A percentile compares a stretch with the other conserved stretches of the same genome.
Evolutionary conservation across 345 rosid genomes (phyloP).

Genomic region (Acer yangbiense): DNA sequence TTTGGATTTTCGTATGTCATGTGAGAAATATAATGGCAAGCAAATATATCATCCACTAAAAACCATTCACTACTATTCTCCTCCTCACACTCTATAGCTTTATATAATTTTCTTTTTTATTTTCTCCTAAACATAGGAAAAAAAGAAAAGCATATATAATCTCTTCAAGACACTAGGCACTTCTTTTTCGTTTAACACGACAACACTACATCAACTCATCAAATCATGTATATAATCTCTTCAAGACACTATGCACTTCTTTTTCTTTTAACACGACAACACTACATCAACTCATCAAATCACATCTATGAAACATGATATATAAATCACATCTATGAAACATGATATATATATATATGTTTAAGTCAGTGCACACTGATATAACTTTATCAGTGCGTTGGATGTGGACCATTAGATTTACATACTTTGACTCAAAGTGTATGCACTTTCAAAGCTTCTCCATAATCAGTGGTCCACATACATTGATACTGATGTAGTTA

Average conservation of each 20-base stretch:
- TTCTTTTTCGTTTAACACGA: background rate
- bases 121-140: background rate
- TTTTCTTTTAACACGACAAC: background rate
- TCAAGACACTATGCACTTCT: background rate
- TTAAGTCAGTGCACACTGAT: no score
- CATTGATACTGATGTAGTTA: no score
- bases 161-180: background rate
- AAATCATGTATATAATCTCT: no score
- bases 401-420: no score
- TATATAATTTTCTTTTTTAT: no score
- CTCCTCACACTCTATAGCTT: background rate
- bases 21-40: background rate
- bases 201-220: background rate
- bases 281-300: background rate
- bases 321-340: no score
- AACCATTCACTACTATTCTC: background rate
- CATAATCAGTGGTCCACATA: no score
- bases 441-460: no score
- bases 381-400: no score
- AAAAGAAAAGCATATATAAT: background rate
- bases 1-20: background rate
- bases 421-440: no score
- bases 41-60: background rate
- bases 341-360: no score
- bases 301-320: no score